These are phyloP conservation scores for Dictyostelium citrinum DNA, from an alignment of 78 protist species.

Conservation along the genomic window DNA sequence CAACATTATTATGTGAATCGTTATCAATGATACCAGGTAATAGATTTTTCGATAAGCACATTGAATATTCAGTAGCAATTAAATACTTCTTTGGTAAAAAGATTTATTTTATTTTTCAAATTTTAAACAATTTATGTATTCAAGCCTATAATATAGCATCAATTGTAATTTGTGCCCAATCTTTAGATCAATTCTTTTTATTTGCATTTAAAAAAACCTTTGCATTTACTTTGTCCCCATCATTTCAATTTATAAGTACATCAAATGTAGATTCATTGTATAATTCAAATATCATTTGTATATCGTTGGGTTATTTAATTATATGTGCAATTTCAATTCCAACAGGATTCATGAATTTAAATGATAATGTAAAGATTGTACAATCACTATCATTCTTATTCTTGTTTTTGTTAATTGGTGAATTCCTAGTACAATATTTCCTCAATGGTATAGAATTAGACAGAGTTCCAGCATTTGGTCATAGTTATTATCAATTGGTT, in stretches of 20 bases:
- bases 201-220: slow-evolving; percentile 36
- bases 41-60: slow-evolving; percentile 41
- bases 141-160: slow-evolving; percentile 51
- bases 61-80: slow-evolving; percentile 41
- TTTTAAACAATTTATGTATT: slow-evolving; percentile 44
- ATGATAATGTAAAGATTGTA: slow-evolving; percentile 54
- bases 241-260: not conserved
- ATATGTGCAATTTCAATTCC: slow-evolving; percentile 42
- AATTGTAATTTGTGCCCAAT: slow-evolving; percentile 60
- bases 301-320: slow-evolving; percentile 34
- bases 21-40: slow-evolving; percentile 55
- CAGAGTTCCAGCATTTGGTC: slow-evolving; percentile 47
- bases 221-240: not conserved
- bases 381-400: slow-evolving; percentile 45
- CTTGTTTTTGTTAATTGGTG: slow-evolving; percentile 26
- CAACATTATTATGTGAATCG: slow-evolving; percentile 58
- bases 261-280: not conserved
- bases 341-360: slow-evolving; percentile 30
- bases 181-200: slow-evolving; percentile 42
- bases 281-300: not conserved
- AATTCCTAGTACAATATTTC: slow-evolving; percentile 42
- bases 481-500: slow-evolving; percentile 36
- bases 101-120: slow-evolving; percentile 24
- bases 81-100: slow-evolving; percentile 43
- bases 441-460: slow-evolving; percentile 8